Conservation (phyloP, 192 early-diverging fungal genomes). For the Podila minutissima region DNA sequence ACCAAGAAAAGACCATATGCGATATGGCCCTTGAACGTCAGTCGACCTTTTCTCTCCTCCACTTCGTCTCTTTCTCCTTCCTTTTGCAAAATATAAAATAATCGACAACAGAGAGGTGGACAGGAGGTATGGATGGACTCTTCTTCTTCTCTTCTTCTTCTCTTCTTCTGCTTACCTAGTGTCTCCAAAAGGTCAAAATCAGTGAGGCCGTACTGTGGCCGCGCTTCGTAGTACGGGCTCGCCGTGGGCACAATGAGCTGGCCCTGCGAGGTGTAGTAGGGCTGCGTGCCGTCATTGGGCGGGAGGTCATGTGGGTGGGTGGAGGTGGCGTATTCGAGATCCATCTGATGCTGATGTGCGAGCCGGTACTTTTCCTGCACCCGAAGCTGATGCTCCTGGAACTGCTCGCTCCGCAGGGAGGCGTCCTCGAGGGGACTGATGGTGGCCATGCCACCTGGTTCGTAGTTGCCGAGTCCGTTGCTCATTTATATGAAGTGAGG, state of each 20-base stretch:
- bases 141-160: too few relatives aligned
- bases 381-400: constrained; percentile 30
- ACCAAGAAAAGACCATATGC: too few relatives aligned
- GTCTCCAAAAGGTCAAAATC: constrained; percentile 66
- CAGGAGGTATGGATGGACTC: too few relatives aligned
- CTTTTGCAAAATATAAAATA: too few relatives aligned
- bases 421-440: constrained; percentile 28
- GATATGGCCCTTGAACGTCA: too few relatives aligned
- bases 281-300: constrained; percentile 28
- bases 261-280: constrained; percentile 42
- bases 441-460: constrained; percentile 50
- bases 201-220: constrained; percentile 47
- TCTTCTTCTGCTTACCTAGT: constrained; percentile 46
- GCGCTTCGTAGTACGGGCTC: constrained; percentile 38
- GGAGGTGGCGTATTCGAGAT: constrained; percentile 1
- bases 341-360: constrained; percentile 42
- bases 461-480: constrained; percentile 50
- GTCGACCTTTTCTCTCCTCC: too few relatives aligned
- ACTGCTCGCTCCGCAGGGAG: constrained; percentile 29
- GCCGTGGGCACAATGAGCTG: constrained; percentile 21
- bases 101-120: too few relatives aligned
- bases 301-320: constrained; percentile 46
- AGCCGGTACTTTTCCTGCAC: constrained; percentile 42
- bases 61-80: too few relatives aligned
- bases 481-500: constrained; percentile 18